phyloP scores from a whole-genome alignment of 768 basidiomycete genomes.

The Mrakia blollopis region DNA sequence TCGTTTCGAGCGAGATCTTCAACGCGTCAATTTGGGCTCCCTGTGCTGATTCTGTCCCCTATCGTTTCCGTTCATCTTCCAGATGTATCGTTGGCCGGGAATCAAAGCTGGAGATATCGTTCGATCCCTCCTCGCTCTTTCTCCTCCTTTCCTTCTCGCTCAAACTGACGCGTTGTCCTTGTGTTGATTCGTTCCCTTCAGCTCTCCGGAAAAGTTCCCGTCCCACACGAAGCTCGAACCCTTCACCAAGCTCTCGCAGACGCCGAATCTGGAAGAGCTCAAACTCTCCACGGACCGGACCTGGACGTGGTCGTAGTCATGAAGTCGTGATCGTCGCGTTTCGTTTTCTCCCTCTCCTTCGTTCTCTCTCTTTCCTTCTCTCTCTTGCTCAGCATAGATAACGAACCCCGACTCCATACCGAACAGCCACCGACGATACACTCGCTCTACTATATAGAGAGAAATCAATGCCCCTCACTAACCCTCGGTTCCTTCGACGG shows the following conservation, averaged over 20 bases:
- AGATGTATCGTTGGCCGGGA: conserved; percentile 28
- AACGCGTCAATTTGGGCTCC: neutral
- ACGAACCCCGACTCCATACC: too few relatives aligned
- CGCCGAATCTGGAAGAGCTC: conserved; percentile 37
- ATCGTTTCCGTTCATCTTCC: too few relatives aligned
- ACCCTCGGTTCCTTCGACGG: too few relatives aligned
- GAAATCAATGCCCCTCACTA: too few relatives aligned
- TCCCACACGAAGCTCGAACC: conserved; percentile 24
- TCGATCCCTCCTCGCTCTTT: neutral
- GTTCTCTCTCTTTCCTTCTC: too few relatives aligned
- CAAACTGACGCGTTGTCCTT: neutral
- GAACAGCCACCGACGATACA: too few relatives aligned
- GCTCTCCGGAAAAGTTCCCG: conserved; percentile 35
- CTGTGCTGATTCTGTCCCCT: neutral
- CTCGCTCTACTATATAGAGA: too few relatives aligned
- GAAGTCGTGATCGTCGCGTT: too few relatives aligned
- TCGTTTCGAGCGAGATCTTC: neutral
- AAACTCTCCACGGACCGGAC: conserved; percentile 33
- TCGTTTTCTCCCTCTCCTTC: too few relatives aligned
- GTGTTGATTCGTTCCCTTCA: neutral
- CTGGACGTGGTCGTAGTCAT: conserved; percentile 18
- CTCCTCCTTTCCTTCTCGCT: neutral
- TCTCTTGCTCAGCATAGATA: too few relatives aligned
- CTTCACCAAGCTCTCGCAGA: conserved; percentile 34
- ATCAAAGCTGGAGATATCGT: conserved; percentile 32